Evolutionary conservation across 495 filamentous ascomycete species (phyloP), one percentile per base, ranked within the genome.

Genomic region (Lophium mytilinum): DNA sequence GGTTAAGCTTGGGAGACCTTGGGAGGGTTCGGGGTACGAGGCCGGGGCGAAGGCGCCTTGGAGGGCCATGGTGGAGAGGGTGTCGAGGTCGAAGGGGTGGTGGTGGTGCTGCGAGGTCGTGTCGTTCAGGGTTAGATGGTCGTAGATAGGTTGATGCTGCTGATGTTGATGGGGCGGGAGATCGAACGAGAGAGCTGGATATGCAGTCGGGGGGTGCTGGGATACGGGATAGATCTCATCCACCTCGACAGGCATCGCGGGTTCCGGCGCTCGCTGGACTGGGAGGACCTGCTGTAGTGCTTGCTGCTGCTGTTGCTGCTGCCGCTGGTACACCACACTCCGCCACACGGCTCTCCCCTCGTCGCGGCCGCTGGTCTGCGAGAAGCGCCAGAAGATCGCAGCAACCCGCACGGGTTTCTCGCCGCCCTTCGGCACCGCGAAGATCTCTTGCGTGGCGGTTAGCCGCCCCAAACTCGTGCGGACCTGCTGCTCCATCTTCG

Each of bases 401-500:
- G 61, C 47, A 9, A 65, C 37, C 18, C 58, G 57, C 10, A 19
- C 10, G 11, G 15, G 9, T 24, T 55, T 51, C 1, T 47, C 50
- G 12, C 46, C 52, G 19, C 50, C 39, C 9, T 53, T 33, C 0
- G 34, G 17, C 3, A 53, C 24, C 12, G 40, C 53, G 17, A 51
- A 60, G 40, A 64, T 53, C 30, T 64, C 57, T n/a, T 64, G 61
- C 43, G 42, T 36, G 7, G 61, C 61, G 6, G 61, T 64, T 18
- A 64, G 34, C 17, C 37, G 37, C 37, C 57, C 57, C 40, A 64
- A 46, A 9, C 34, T 43, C 8, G 45, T 17, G 0, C 60, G 49
- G 1, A 65, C 63, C 6, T 52, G 21, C 9, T 50, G 24, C 30
- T 63, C 53, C 8, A 36, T 45, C 39, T 46, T 50, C 8, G 39